Conservation (phyloP, 306 rosid species). For the Lithocarpus polystachyus region DNA sequence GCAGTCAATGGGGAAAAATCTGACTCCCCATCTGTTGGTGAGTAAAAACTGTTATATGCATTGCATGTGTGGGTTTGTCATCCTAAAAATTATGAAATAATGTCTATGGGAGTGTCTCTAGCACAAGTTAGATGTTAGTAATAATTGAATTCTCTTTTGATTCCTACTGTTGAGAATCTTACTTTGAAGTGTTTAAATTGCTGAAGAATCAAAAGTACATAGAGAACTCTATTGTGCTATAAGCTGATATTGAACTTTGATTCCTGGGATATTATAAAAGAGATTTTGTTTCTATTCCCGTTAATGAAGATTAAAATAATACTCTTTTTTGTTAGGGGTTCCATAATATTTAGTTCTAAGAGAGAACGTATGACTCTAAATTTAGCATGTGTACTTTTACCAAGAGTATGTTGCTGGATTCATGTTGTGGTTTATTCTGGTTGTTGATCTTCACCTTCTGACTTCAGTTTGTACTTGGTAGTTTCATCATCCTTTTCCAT, state of each 20-base stretch:
- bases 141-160: neutral
- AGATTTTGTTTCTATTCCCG: neutral
- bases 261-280: neutral
- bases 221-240: neutral
- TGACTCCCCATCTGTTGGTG: constrained; percentile 81
- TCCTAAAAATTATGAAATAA: neutral
- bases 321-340: neutral
- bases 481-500: neutral
- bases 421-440: neutral
- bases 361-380: neutral
- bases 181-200: neutral
- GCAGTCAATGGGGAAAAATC: constrained; percentile 90
- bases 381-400: neutral
- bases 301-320: neutral
- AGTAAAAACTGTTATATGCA: constrained; percentile 23
- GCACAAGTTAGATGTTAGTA: neutral
- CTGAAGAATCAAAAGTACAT: neutral
- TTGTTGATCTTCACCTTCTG: neutral
- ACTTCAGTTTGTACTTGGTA: neutral
- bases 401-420: neutral
- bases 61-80: constrained; percentile 9
- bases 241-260: neutral
- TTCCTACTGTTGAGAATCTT: neutral
- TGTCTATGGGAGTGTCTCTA: neutral
- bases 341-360: neutral